A percentile compares a stretch with the other conserved stretches of the same genome.
Evolutionary conservation across 768 basidiomycete genomes (phyloP).

Genomic region (Lactifluus pinguis): DNA sequence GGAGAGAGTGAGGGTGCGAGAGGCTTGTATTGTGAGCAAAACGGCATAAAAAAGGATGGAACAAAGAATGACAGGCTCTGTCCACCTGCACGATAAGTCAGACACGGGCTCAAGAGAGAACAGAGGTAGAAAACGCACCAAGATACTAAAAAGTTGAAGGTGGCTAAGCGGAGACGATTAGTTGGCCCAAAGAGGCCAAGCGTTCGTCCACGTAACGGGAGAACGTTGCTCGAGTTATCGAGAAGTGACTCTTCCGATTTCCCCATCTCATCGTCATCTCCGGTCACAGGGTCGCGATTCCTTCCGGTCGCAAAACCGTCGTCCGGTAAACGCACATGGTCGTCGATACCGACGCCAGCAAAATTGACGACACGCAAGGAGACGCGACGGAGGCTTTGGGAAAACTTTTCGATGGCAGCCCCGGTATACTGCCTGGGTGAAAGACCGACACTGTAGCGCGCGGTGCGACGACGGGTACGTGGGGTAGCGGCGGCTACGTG

Average conservation of each 20-base stretch:
- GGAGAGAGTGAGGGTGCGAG: conserved; percentile 40
- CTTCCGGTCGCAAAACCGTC: conserved; percentile 27
- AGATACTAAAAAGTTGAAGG: conserved; percentile 63
- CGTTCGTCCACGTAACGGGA: conserved; percentile 67
- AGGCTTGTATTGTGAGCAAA: conserved; percentile 73
- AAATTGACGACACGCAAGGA: conserved; percentile 80
- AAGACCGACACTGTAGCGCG: conserved; percentile 44
- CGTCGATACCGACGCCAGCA: conserved; percentile 49
- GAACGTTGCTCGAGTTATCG: conserved; percentile 33
- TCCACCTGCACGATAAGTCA: conserved; percentile 45
- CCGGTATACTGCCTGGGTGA: conserved; percentile 53
- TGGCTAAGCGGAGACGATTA: conserved; percentile 49
- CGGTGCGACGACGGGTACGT: conserved; percentile 24
- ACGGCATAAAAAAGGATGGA: conserved; percentile 80
- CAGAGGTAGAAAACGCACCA: conserved; percentile 39
- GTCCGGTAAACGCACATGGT: conserved; percentile 41
- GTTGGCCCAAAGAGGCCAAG: conserved; percentile 67
- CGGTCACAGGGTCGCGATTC: conserved; percentile 20
- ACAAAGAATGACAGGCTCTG: conserved; percentile 76
- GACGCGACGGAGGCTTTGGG: conserved; percentile 48
- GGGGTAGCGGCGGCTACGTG: conserved; percentile 30
- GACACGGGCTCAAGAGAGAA: neutral
- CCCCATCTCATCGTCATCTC: conserved; percentile 27
- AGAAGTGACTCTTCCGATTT: conserved; percentile 23
- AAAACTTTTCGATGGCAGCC: conserved; percentile 48